Evolutionary conservation across 805 yeast species (phyloP).

Genomic region (Candida maesae): DNA sequence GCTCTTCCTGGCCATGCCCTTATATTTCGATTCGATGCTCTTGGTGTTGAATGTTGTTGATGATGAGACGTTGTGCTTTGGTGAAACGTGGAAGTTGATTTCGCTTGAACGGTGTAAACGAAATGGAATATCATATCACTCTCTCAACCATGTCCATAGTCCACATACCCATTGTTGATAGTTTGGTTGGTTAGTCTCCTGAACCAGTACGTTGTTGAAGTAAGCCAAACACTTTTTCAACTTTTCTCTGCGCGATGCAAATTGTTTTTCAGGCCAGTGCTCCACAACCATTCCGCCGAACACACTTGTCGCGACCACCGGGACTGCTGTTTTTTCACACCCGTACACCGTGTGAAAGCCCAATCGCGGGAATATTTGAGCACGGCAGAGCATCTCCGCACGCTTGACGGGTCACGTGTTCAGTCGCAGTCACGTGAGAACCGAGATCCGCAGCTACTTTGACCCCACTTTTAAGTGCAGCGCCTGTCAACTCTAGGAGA

Average conservation of each 20-base stretch:
- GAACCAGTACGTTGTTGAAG: slow-evolving; percentile 7
- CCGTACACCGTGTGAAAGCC: slow-evolving; percentile 15
- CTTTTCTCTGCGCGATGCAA: slow-evolving; percentile 21
- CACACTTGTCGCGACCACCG: slow-evolving; percentile 8
- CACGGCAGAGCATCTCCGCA: slow-evolving; percentile 3
- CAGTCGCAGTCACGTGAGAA: background rate
- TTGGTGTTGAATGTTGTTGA: no score
- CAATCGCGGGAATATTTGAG: slow-evolving; percentile 3
- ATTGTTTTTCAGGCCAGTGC: slow-evolving; percentile 19
- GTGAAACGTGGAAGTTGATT: background rate
- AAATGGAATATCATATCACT: background rate
- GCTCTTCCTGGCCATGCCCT: no score
- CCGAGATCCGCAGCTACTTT: no score
- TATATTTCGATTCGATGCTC: no score
- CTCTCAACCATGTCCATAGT: slow-evolving; percentile 1
- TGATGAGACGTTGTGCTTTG: no score
- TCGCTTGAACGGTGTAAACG: background rate
- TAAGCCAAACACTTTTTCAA: slow-evolving; percentile 21
- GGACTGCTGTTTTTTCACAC: slow-evolving; percentile 22
- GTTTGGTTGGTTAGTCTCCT: slow-evolving; percentile 23
- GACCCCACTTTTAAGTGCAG: no score
- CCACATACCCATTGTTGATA: slow-evolving; percentile 31
- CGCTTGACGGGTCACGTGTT: background rate
- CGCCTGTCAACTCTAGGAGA: no score
- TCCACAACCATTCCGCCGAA: slow-evolving; percentile 11